phyloP scores from a whole-genome alignment of 805 yeast genomes.

The Vanderwaltozyma tropicalis region DNA sequence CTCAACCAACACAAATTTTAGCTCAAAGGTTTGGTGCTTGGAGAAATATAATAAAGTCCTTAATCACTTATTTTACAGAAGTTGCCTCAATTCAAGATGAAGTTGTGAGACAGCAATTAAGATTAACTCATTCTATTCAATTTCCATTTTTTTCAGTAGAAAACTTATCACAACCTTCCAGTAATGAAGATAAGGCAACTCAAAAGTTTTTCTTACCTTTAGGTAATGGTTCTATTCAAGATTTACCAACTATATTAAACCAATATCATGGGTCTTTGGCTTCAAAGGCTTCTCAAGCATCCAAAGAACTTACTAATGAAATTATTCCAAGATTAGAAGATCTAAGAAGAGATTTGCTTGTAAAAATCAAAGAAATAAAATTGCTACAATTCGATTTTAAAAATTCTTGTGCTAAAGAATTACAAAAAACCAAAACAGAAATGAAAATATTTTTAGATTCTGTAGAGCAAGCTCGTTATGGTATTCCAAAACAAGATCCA shows the following conservation, averaged over 20 bases:
- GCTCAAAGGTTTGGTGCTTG: conserved; percentile 81
- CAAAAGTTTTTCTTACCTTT: conserved; percentile 56
- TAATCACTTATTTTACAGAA: conserved; percentile 67
- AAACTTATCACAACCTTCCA: conserved; percentile 21
- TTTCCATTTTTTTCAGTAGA: conserved; percentile 29
- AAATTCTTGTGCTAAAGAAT: conserved; percentile 60
- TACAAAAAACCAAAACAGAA: conserved; percentile 50
- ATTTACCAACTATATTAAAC: conserved; percentile 62
- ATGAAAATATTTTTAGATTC: conserved; percentile 47
- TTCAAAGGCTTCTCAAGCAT: conserved; percentile 44
- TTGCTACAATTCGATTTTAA: conserved; percentile 76
- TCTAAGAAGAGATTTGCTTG: conserved; percentile 62
- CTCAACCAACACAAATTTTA: conserved; percentile 79
- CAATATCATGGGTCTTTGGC: conserved; percentile 56
- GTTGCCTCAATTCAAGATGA: conserved; percentile 83
- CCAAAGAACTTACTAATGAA: conserved; percentile 50
- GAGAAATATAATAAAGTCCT: conserved; percentile 68
- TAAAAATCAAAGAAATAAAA: conserved; percentile 81
- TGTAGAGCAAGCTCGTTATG: conserved; percentile 39
- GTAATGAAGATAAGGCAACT: conserved; percentile 15
- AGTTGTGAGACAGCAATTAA: conserved; percentile 68
- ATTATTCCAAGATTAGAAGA: conserved; percentile 60
- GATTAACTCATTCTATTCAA: conserved; percentile 70
- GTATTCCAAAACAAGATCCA: conserved; percentile 60
- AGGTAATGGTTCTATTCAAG: conserved; percentile 76